A percentile compares a stretch with the other conserved stretches of the same genome.
Conservation (phyloP, 2,329 filamentous ascomycete species). For the Sphaerostilbella broomeana region DNA sequence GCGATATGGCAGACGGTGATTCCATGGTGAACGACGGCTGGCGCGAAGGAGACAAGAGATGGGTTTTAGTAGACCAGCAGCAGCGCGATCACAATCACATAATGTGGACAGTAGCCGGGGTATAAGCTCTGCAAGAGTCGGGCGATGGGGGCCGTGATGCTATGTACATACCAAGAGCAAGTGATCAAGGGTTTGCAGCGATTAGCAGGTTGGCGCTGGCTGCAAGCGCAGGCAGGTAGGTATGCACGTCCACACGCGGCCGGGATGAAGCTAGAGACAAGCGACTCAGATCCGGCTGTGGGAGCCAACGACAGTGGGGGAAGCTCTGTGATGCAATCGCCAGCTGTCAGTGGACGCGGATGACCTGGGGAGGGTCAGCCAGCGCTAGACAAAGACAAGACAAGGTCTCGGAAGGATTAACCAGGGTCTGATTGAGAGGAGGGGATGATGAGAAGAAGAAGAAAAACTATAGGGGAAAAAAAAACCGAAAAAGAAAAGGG, state of each 20-base stretch:
- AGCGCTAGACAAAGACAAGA: slow-evolving; percentile 1
- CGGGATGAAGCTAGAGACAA: slow-evolving; percentile 10
- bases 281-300: slow-evolving; percentile 11
- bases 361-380: slow-evolving; percentile 5
- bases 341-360: slow-evolving; percentile 12
- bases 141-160: slow-evolving; percentile 5
- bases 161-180: too few species aligned
- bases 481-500: not conserved
- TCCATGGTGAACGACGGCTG: slow-evolving; percentile 7
- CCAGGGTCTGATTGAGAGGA: not conserved
- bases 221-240: too few species aligned
- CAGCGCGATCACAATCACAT: too few species aligned
- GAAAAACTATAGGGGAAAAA: not conserved
- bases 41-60: too few species aligned
- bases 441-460: not conserved
- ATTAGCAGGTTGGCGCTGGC: too few species aligned
- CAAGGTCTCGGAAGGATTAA: slow-evolving; percentile 9
- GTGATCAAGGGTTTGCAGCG: too few species aligned
- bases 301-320: slow-evolving; percentile 5
- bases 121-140: slow-evolving; percentile 10
- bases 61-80: too few species aligned
- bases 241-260: too few species aligned
- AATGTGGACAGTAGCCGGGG: too few species aligned
- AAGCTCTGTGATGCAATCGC: slow-evolving; percentile 9
- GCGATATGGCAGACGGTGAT: slow-evolving; percentile 4